Conservation (phyloP, 345 rosid genomes). For the Carallia brachiata region DNA sequence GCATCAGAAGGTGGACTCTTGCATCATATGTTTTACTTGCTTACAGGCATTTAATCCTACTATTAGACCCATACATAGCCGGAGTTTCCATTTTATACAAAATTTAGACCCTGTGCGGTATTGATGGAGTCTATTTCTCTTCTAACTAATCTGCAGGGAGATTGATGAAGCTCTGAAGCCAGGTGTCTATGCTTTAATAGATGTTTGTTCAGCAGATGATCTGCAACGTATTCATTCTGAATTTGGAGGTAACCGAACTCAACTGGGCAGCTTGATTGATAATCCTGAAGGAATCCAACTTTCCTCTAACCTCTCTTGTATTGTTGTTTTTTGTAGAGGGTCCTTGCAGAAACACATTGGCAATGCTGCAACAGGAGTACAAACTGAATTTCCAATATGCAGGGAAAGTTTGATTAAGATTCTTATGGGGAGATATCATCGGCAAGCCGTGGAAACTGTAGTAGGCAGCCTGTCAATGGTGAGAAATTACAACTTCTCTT, state of each 20-base stretch:
- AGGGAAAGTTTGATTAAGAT: constrained; percentile 71
- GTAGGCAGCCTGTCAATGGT: background rate
- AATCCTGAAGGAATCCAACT: background rate
- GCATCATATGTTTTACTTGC: background rate
- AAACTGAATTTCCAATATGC: constrained; percentile 68
- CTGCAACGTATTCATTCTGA: constrained; percentile 81
- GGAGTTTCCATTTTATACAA: background rate
- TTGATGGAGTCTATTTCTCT: constrained; percentile 9
- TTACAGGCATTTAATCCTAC: background rate
- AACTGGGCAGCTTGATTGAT: background rate
- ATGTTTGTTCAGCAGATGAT: constrained; percentile 71
- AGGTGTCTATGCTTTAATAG: constrained; percentile 84
- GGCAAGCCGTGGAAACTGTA: background rate
- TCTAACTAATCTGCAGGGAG: constrained; percentile 54
- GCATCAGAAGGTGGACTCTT: constrained; percentile 62
- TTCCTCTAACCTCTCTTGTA: constrained; percentile 8
- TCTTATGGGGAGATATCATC: constrained; percentile 1
- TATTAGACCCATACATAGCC: background rate
- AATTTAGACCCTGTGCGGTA: background rate
- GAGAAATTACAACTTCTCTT: no score
- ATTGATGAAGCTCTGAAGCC: constrained; percentile 85
- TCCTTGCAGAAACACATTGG: constrained; percentile 79
- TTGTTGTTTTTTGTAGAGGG: constrained; percentile 65
- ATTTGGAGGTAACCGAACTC: constrained; percentile 64
- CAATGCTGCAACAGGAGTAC: constrained; percentile 73